Percentiles rank a stretch among this genome's conserved stretches.
Evolutionary conservation across 495 filamentous ascomycete genomes (phyloP).

Genomic region (Xylaria castorea): DNA sequence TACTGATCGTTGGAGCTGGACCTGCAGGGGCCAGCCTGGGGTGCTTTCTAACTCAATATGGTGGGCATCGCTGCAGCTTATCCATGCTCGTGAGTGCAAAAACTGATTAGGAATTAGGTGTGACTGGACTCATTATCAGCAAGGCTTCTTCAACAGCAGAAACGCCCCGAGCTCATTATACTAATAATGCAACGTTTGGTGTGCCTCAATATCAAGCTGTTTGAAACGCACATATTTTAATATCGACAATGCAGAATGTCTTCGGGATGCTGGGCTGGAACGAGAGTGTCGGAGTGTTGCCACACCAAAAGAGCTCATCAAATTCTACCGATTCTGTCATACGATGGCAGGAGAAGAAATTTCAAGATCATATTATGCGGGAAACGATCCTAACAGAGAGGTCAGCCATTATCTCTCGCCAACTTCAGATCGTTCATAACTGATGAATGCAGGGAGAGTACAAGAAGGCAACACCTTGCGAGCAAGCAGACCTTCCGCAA

Average conservation of each 20-base stretch:
- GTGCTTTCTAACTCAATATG: constrained; percentile 58
- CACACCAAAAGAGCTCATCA: constrained; percentile 36
- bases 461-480: constrained; percentile 56
- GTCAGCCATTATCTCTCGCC: constrained; percentile 34
- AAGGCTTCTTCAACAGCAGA: constrained; percentile 51
- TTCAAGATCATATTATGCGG: constrained; percentile 56
- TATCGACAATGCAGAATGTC: constrained; percentile 49
- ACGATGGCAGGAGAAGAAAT: constrained; percentile 49
- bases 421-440: constrained; percentile 51
- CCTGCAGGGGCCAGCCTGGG: constrained; percentile 62
- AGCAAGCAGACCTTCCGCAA: constrained; percentile 57
- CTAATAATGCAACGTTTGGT: constrained; percentile 30
- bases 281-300: constrained; percentile 42
- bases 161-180: constrained; percentile 58
- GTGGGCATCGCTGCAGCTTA: constrained; percentile 33
- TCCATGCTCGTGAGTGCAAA: neutral
- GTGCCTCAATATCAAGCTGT: neutral
- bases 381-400: constrained; percentile 45
- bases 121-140: constrained; percentile 55
- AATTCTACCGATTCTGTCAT: constrained; percentile 27
- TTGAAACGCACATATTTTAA: neutral
- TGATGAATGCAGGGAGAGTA: constrained; percentile 59
- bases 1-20: constrained; percentile 60
- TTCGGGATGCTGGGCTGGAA: constrained; percentile 56
- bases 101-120: constrained; percentile 31